Evolutionary conservation across 805 yeast species (phyloP), one percentile per base, ranked within the genome.

Genomic region (Phaffomyces opuntiae): DNA sequence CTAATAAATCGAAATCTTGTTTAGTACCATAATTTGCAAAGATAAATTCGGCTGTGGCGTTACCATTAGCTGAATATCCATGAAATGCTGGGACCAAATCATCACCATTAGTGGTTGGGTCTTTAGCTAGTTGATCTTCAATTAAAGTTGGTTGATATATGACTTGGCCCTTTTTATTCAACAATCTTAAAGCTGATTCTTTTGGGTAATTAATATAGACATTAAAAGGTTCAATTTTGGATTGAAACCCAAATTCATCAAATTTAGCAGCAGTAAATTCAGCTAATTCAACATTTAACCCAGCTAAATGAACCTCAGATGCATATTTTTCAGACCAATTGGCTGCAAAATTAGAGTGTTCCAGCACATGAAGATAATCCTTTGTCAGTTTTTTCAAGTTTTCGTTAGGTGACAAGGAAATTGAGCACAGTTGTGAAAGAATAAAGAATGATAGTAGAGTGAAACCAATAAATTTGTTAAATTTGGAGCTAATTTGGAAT

Each of bases 41-140:
- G 5, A 85, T 72, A 49, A 73, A 77, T 49, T 75, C 66, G 2
- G 80, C 84, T 5, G 88, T 82, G 38, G 80, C 86, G 54, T 83
- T 82, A 36, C 93, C 95, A 46, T 75, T 72, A 9, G 86, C 89
- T 5, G 87, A 79, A 56, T 82, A 85, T 1, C 87, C 89, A 58
- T 82, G 81, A 67, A 85, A 86, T 0, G 88, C 80, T 13, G 89
- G 90, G 25, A 82, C 73, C 33, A 71, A 62, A 48, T 72, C 76
- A 27, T 68, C 68, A 60, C 63, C 57, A 49, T 61, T 43, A 1
- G 73, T 67, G 11, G 69, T 64, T 40, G 68, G 65, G 51, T 79
- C 83, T 51, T 77, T 80, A 40, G 66, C 63, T 43, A 85, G 56
- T 16, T 56, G 68, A 49, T 77, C 81, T 57, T 77, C 83, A 38